phyloP scores from a whole-genome alignment of 371 early-diverging fungal genomes.

The Mortierella sp. region DNA sequence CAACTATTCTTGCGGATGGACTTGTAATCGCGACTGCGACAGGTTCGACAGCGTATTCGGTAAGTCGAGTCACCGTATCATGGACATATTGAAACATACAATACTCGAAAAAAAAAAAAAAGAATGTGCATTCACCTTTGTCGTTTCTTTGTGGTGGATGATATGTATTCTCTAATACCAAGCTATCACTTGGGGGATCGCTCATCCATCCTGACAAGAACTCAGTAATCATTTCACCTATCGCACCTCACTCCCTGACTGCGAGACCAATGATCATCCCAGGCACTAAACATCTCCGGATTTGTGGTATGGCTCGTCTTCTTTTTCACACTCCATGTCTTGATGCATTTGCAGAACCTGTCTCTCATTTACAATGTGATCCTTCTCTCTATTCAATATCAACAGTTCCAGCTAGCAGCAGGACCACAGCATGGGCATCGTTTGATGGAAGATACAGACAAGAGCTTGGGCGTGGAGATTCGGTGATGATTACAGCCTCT shows the following conservation, averaged over 20 bases:
- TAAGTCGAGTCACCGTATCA: too few relatives aligned
- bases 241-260: slow-evolving; percentile 67
- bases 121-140: too few relatives aligned
- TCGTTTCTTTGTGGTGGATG: too few relatives aligned
- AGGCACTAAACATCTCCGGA: slow-evolving; percentile 47
- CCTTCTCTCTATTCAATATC: not conserved
- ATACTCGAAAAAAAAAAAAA: too few relatives aligned
- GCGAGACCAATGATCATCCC: slow-evolving; percentile 70
- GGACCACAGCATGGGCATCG: slow-evolving; percentile 59
- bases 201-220: slow-evolving; percentile 67
- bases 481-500: slow-evolving; percentile 62
- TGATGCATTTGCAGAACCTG: not conserved
- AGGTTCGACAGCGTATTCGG: slow-evolving; percentile 92
- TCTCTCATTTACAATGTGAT: not conserved
- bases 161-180: too few relatives aligned
- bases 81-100: too few relatives aligned
- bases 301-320: slow-evolving; percentile 34
- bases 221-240: slow-evolving; percentile 62
- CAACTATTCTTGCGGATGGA: slow-evolving; percentile 88
- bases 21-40: slow-evolving; percentile 91
- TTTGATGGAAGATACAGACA: slow-evolving; percentile 70
- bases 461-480: slow-evolving; percentile 65
- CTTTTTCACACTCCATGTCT: not conserved
- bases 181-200: slow-evolving; percentile 64
- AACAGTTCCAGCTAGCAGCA: slow-evolving; percentile 42